Conservation (phyloP, 2,329 filamentous ascomycete species). For the Penicillium concentricum region DNA sequence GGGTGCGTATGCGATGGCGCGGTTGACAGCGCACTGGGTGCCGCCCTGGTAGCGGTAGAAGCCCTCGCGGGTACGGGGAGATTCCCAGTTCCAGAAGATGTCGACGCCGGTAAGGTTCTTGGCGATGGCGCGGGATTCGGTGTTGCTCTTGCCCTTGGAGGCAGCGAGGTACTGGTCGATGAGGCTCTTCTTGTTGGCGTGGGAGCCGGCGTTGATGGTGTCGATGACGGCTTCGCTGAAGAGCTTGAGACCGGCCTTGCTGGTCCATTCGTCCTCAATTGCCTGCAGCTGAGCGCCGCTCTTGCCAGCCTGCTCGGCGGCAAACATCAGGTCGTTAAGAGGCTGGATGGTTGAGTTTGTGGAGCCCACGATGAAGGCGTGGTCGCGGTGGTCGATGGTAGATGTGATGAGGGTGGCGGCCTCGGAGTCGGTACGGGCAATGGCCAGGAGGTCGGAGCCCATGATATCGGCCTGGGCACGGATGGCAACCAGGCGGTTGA, state of each 20-base stretch:
- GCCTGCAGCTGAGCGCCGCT: constrained; percentile 75
- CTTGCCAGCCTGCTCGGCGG: constrained; percentile 80
- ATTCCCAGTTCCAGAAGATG: constrained; percentile 92
- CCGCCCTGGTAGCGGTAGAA: constrained; percentile 93
- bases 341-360: constrained; percentile 84
- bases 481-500: constrained; percentile 95
- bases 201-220: constrained; percentile 68
- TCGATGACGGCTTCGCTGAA: constrained; percentile 89
- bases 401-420: constrained; percentile 95
- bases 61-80: constrained; percentile 87
- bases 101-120: constrained; percentile 74
- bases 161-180: constrained; percentile 65
- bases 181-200: constrained; percentile 65
- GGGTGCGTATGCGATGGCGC: constrained; percentile 86
- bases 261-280: constrained; percentile 86
- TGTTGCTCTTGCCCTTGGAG: constrained; percentile 79
- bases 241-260: constrained; percentile 75
- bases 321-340: constrained; percentile 86
- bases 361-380: constrained; percentile 84
- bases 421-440: constrained; percentile 95
- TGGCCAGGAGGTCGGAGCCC: constrained; percentile 84
- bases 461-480: constrained; percentile 98
- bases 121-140: constrained; percentile 77
- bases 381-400: constrained; percentile 93
- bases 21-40: constrained; percentile 85